These are phyloP conservation scores for Eucalyptus fibrosa DNA, from an alignment of 345 rosid species.

Conservation along the genomic window DNA sequence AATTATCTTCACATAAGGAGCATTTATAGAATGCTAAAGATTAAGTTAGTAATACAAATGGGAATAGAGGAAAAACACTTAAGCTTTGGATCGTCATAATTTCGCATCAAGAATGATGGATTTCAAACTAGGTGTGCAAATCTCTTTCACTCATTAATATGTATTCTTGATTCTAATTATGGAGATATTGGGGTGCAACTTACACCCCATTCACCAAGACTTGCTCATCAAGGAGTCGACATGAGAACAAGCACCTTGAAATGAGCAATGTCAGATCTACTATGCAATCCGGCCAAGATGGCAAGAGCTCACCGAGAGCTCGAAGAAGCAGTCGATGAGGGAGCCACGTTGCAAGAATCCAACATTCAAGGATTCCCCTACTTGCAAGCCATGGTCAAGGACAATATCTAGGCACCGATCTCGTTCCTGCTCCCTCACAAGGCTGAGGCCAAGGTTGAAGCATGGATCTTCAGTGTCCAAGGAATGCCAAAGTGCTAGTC, in stretches of 20 bases:
- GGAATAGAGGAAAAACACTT: too few species aligned
- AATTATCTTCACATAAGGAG: too few species aligned
- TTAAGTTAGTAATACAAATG: too few species aligned
- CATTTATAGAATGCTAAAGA: too few species aligned
- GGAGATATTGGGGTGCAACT: too few species aligned
- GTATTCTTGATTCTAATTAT: too few species aligned
- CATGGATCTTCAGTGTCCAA: background rate
- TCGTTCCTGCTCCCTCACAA: background rate
- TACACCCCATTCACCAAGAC: too few species aligned
- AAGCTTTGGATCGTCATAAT: too few species aligned
- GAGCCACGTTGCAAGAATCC: background rate
- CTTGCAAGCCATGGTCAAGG: background rate
- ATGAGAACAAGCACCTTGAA: rapidly evolving
- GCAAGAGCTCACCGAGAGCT: rapidly evolving
- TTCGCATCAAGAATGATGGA: too few species aligned
- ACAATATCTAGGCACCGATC: background rate
- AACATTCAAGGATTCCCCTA: background rate
- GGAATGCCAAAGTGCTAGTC: background rate
- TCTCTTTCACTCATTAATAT: too few species aligned
- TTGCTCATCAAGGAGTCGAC: background rate
- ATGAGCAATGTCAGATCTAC: background rate
- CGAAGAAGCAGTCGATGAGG: rapidly evolving
- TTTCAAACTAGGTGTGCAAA: too few species aligned
- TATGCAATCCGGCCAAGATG: rapidly evolving
- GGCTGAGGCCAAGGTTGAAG: background rate